These are phyloP conservation scores for Syzygium aqueum DNA, from an alignment of 345 rosid genomes.

Conservation along the genomic window DNA sequence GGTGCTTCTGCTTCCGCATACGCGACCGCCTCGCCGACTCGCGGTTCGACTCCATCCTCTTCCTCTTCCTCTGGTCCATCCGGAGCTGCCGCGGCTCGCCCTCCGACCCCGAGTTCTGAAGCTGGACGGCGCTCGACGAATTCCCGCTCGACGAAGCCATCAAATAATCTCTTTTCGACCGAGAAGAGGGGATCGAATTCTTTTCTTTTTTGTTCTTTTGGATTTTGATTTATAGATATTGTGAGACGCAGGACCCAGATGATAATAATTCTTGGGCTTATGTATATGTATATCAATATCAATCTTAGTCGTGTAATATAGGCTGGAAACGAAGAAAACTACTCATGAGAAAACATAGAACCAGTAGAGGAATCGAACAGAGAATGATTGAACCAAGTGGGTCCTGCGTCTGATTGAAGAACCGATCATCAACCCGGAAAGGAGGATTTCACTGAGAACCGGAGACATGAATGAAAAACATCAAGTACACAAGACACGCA, in stretches of 20 bases:
- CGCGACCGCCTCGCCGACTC: conserved; percentile 46
- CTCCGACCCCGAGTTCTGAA: neutral
- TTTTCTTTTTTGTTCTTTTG: too few relatives aligned
- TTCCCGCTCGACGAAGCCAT: conserved; percentile 7
- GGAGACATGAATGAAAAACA: conserved; percentile 8
- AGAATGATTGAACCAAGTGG: conserved; percentile 16
- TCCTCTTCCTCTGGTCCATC: conserved; percentile 15
- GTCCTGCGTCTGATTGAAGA: conserved; percentile 12
- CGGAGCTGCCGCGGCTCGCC: neutral
- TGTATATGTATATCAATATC: neutral
- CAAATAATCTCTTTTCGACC: neutral
- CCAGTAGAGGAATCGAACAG: conserved; percentile 20
- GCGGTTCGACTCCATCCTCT: conserved; percentile 33
- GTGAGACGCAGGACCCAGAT: neutral
- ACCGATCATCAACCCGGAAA: conserved; percentile 10
- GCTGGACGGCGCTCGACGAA: neutral
- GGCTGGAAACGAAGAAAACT: neutral
- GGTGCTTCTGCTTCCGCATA: conserved; percentile 35
- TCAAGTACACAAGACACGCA: neutral
- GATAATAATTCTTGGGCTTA: neutral
- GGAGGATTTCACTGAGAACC: conserved; percentile 15
- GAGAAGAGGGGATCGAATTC: neutral
- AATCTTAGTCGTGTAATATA: neutral
- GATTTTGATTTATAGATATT: neutral
- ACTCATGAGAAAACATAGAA: conserved; percentile 14